These are phyloP conservation scores for Rutstroemia sp. DNA, from an alignment of 2,329 filamentous ascomycete genomes.

Conservation along the genomic window DNA sequence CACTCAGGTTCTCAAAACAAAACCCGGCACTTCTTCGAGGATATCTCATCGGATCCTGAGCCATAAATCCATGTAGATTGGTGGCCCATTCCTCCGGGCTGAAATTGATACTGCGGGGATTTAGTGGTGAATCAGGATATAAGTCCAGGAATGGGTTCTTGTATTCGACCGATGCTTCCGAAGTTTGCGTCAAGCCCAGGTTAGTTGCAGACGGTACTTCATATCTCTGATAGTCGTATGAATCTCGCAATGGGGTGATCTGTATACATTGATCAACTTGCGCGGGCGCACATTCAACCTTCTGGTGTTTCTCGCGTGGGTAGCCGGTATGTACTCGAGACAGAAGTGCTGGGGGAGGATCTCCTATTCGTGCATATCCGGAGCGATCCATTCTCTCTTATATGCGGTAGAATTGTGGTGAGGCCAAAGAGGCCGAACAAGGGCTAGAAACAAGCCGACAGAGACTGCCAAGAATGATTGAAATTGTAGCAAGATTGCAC, in stretches of 20 bases:
- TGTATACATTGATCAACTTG: background rate
- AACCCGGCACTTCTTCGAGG: constrained; percentile 50
- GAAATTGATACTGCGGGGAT: constrained; percentile 44
- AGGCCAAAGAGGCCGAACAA: background rate
- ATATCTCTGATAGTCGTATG: background rate
- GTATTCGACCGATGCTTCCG: background rate
- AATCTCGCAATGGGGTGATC: background rate
- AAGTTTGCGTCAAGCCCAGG: background rate
- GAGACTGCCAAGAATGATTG: too few species aligned
- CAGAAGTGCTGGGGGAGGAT: constrained; percentile 3
- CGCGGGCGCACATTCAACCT: constrained; percentile 4
- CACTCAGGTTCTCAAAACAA: constrained; percentile 59
- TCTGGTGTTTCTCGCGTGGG: constrained; percentile 9
- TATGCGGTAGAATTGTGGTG: background rate
- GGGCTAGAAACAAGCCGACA: background rate
- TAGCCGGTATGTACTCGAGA: constrained; percentile 8
- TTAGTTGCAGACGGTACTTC: background rate
- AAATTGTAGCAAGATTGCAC: too few species aligned
- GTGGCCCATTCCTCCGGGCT: constrained; percentile 43
- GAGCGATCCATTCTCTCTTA: constrained; percentile 2
- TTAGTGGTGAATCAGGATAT: constrained; percentile 28
- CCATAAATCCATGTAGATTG: constrained; percentile 12
- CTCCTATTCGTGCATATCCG: constrained; percentile 1
- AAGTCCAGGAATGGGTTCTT: constrained; percentile 12
- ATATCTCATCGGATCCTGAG: constrained; percentile 38